A percentile compares a stretch with the other conserved stretches of the same genome.
These are phyloP conservation scores for Pholiota conissans DNA, from an alignment of 768 basidiomycete species.

Conservation along the genomic window DNA sequence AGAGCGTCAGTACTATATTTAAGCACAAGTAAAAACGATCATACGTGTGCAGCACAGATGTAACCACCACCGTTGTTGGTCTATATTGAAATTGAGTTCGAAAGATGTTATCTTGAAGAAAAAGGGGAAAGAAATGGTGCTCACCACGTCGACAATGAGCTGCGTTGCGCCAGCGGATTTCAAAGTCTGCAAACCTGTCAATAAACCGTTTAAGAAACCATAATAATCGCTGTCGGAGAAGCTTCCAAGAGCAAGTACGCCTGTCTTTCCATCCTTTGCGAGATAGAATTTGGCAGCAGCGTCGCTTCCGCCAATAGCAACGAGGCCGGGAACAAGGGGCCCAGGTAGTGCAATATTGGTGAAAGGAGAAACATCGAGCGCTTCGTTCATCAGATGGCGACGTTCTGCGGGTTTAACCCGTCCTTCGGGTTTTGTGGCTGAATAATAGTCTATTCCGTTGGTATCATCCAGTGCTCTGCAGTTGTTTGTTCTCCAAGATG, in stretches of 20 bases:
- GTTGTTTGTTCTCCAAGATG: slow-evolving; percentile 51
- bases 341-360: slow-evolving; percentile 45
- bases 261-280: slow-evolving; percentile 51
- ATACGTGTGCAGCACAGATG: slow-evolving; percentile 63
- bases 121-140: too few species aligned
- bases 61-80: slow-evolving; percentile 56
- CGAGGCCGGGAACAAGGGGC: slow-evolving; percentile 33
- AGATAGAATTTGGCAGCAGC: slow-evolving; percentile 55
- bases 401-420: slow-evolving; percentile 26
- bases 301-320: slow-evolving; percentile 43
- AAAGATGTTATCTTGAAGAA: too few species aligned
- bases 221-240: slow-evolving; percentile 48
- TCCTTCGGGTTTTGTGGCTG: slow-evolving; percentile 27
- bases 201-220: slow-evolving; percentile 40
- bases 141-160: slow-evolving; percentile 60
- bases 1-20: too few species aligned
- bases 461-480: slow-evolving; percentile 50
- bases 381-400: slow-evolving; percentile 45
- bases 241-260: slow-evolving; percentile 59
- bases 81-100: too few species aligned
- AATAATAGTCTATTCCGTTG: slow-evolving; percentile 44
- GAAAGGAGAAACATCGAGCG: slow-evolving; percentile 47
- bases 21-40: slow-evolving; percentile 27
- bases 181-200: slow-evolving; percentile 49
- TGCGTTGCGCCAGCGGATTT: slow-evolving; percentile 51